Conservation (phyloP, 1,284 basidiomycete genomes). For the Moesziomyces antarcticus region DNA sequence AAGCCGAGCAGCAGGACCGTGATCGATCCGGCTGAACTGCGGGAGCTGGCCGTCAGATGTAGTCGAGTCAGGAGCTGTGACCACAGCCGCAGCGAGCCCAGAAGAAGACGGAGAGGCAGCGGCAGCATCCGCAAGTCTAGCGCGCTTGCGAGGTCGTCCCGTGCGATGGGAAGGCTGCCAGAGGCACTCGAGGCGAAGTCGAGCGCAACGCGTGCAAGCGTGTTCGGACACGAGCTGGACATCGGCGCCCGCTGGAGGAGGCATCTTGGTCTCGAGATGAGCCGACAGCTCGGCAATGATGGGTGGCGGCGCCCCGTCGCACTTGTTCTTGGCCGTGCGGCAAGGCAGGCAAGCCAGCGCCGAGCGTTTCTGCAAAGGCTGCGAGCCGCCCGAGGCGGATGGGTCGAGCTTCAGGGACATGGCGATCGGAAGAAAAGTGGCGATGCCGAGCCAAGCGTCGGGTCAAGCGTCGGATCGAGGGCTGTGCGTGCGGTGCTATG, state of each 20-base stretch:
- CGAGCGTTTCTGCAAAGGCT: constrained; percentile 7
- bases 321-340: constrained; percentile 27
- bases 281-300: constrained; percentile 16
- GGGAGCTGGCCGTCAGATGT: background rate
- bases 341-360: constrained; percentile 23
- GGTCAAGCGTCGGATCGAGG: too few species aligned
- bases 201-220: constrained; percentile 12
- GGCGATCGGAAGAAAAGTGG: too few species aligned
- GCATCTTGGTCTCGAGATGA: constrained; percentile 15
- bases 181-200: constrained; percentile 11
- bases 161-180: constrained; percentile 31
- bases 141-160: constrained; percentile 14
- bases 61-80: background rate
- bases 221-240: constrained; percentile 10
- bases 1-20: too few species aligned
- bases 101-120: too few species aligned
- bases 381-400: background rate
- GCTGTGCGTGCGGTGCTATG: too few species aligned
- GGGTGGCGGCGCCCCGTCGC: constrained; percentile 15
- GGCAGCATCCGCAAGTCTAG: background rate
- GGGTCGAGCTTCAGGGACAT: too few species aligned
- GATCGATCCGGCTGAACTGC: too few species aligned
- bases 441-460: too few species aligned
- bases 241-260: background rate
- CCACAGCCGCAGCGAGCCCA: too few species aligned